A percentile compares a stretch with the other conserved stretches of the same genome.
Conservation (phyloP, 2,329 filamentous ascomycete genomes). For the Colletotrichum lupini region DNA sequence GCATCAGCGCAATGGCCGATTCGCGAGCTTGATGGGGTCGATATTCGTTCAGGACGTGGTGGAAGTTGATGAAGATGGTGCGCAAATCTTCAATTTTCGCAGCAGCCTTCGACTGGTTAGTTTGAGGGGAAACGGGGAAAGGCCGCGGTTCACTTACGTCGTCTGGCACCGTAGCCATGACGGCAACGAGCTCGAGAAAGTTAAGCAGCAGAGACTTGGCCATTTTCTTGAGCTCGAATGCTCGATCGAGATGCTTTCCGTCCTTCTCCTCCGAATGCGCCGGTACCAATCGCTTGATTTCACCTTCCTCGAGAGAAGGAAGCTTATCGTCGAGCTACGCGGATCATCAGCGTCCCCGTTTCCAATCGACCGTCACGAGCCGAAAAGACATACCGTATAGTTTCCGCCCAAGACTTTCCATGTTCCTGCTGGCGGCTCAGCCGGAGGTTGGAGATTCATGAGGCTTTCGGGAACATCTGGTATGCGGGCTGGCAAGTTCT, state of each 20-base stretch:
- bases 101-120: conserved; percentile 57
- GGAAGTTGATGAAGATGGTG: conserved; percentile 88
- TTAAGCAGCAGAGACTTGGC: conserved; percentile 88
- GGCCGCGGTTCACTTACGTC: conserved; percentile 47
- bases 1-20: conserved; percentile 87
- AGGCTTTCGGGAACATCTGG: conserved; percentile 76
- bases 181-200: conserved; percentile 85
- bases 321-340: conserved; percentile 68
- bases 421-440: conserved; percentile 74
- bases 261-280: conserved; percentile 56
- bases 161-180: conserved; percentile 74
- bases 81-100: conserved; percentile 83
- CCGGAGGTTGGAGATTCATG: conserved; percentile 82
- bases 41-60: conserved; percentile 94
- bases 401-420: conserved; percentile 81
- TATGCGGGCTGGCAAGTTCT: conserved; percentile 44
- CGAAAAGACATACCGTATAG: conserved; percentile 59
- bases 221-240: conserved; percentile 78
- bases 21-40: conserved; percentile 92
- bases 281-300: conserved; percentile 64
- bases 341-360: background rate
- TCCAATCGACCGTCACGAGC: background rate
- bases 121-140: background rate
- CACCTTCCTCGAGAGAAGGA: conserved; percentile 75
- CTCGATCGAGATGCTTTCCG: conserved; percentile 69